phyloP scores from a whole-genome alignment of 163 green algal species.

The Volvox carteri region DNA sequence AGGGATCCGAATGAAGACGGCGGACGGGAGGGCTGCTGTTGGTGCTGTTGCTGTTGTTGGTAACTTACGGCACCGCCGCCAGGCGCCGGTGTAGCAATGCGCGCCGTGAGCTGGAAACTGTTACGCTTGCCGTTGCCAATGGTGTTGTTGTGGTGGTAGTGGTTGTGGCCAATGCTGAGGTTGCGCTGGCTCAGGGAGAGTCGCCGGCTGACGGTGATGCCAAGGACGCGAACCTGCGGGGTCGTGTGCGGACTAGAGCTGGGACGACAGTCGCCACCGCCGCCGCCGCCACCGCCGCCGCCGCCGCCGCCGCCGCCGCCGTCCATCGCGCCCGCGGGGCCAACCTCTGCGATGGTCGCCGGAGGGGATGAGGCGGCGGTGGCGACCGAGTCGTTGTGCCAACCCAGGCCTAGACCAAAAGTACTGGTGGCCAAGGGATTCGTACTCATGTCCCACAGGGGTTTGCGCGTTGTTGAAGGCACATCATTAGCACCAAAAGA shows the following conservation, averaged over 20 bases:
- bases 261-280: background rate
- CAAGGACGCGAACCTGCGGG: background rate
- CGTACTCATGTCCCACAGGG: background rate
- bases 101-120: too few species aligned
- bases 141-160: background rate
- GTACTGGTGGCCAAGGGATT: background rate
- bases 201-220: background rate
- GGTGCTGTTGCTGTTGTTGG: background rate
- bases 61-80: background rate
- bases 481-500: background rate
- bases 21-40: background rate
- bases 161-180: background rate
- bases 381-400: background rate
- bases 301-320: background rate
- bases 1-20: background rate
- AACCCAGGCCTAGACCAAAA: background rate
- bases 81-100: too few species aligned
- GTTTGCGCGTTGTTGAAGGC: background rate
- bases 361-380: background rate
- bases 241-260: background rate
- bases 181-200: background rate
- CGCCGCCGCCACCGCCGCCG: background rate
- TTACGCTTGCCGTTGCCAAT: background rate
- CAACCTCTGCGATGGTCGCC: background rate
- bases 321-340: background rate